A percentile compares a stretch with the other conserved stretches of the same genome.
Evolutionary conservation across 257 asterid species (phyloP).

Genomic region (Pogostemon cablin): DNA sequence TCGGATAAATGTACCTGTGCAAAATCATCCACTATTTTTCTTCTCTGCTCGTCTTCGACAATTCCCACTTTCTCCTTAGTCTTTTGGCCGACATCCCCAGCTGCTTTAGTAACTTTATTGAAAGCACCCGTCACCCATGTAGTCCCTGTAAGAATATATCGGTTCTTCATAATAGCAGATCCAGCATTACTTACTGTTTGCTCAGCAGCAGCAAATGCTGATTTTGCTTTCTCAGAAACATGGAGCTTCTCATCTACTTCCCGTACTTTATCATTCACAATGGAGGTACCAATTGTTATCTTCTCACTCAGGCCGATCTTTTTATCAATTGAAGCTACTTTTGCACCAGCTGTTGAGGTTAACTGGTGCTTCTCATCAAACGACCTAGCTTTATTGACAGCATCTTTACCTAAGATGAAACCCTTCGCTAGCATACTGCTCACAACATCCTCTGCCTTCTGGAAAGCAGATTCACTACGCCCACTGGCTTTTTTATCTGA

Average conservation of each 20-base stretch:
- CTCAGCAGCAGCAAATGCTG: conserved; percentile 83
- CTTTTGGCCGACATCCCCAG: conserved; percentile 87
- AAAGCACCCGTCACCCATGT: conserved; percentile 91
- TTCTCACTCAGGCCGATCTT: conserved; percentile 81
- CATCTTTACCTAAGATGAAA: conserved; percentile 80
- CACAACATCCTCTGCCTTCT: conserved; percentile 91
- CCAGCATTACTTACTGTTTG: conserved; percentile 83
- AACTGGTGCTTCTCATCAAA: conserved; percentile 85
- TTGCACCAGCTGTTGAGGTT: conserved; percentile 83
- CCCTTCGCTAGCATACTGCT: conserved; percentile 93
- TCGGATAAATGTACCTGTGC: conserved; percentile 83
- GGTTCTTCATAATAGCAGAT: conserved; percentile 83
- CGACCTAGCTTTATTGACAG: conserved; percentile 72
- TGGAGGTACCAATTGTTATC: conserved; percentile 70
- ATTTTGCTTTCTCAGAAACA: conserved; percentile 85
- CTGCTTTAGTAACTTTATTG: conserved; percentile 75
- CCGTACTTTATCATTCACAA: conserved; percentile 76
- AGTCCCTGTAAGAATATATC: conserved; percentile 78
- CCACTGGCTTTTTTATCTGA: conserved; percentile 44
- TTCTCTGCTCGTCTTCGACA: conserved; percentile 79
- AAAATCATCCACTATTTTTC: conserved; percentile 82
- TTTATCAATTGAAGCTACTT: conserved; percentile 70
- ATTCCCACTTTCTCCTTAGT: conserved; percentile 79
- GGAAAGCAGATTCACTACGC: conserved; percentile 66
- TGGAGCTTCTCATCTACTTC: conserved; percentile 91